A percentile compares a stretch with the other conserved stretches of the same genome.
phyloP scores from a whole-genome alignment of 2,329 filamentous ascomycete species.

The Penicillium psychrosexuale region DNA sequence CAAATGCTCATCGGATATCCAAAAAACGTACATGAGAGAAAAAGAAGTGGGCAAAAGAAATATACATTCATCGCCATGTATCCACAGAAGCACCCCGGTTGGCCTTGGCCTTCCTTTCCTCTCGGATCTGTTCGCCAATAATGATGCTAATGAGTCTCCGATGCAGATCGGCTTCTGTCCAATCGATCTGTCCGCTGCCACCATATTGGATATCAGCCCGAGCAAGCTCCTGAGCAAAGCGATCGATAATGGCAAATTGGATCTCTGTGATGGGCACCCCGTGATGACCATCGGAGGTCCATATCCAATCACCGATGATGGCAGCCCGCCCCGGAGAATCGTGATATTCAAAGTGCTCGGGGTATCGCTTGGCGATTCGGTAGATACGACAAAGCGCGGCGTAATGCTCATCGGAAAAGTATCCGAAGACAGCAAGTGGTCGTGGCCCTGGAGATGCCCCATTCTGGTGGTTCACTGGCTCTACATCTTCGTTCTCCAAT shows the following conservation, averaged over 20 bases:
- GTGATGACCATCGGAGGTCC: constrained; percentile 42
- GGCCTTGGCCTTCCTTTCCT: constrained; percentile 35
- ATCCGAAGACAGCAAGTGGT: constrained; percentile 36
- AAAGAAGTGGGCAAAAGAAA: constrained; percentile 8
- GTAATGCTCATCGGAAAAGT: constrained; percentile 45
- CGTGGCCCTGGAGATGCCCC: constrained; percentile 16
- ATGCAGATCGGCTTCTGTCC: constrained; percentile 46
- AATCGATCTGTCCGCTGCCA: constrained; percentile 39
- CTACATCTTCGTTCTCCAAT: constrained; percentile 2
- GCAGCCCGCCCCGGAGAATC: constrained; percentile 34
- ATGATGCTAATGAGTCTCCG: constrained; percentile 47
- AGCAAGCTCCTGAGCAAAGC: constrained; percentile 39
- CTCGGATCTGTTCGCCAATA: constrained; percentile 46
- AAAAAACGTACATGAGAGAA: constrained; percentile 10
- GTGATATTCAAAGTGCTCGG: constrained; percentile 39
- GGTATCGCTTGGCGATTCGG: constrained; percentile 36
- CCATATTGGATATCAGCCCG: constrained; percentile 35
- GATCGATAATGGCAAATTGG: constrained; percentile 43
- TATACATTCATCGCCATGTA: constrained; percentile 27
- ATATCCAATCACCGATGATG: constrained; percentile 44
- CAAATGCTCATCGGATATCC: constrained; percentile 7
- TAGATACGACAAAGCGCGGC: constrained; percentile 39
- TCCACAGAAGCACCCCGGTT: constrained; percentile 24
- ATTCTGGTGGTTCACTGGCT: constrained; percentile 8
- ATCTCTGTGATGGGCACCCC: constrained; percentile 42